Conservation (phyloP, 2,329 filamentous ascomycete species). For the Venturia oleaginea region DNA sequence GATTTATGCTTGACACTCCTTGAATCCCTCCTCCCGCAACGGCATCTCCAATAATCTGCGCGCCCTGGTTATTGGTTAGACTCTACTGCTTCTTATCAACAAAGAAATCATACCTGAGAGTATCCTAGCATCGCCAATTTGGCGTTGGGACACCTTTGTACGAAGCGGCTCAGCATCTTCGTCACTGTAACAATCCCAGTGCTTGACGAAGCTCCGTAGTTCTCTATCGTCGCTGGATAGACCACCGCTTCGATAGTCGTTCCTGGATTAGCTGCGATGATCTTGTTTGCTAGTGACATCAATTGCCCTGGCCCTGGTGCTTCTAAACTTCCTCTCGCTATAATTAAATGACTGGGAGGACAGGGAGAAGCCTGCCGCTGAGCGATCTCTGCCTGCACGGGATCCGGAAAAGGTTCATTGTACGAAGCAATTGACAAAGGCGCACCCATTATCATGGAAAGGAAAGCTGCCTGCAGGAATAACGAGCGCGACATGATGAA, state of each 20-base stretch:
- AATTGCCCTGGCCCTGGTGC: neutral
- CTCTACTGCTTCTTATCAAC: neutral
- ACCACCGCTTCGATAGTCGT: neutral
- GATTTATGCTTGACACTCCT: neutral
- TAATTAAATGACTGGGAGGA: conserved; percentile 1
- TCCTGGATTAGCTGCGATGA: neutral
- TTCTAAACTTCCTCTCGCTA: conserved; percentile 1
- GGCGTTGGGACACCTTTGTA: conserved; percentile 4
- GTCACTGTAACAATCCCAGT: neutral
- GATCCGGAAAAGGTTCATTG: neutral
- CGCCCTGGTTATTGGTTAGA: neutral
- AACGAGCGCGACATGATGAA: neutral
- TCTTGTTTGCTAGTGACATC: neutral
- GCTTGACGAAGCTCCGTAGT: neutral
- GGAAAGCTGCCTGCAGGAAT: neutral
- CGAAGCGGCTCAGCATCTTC: neutral
- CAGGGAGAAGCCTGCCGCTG: neutral
- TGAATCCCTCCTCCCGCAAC: conserved; percentile 7
- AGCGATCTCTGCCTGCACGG: neutral
- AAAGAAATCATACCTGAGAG: neutral
- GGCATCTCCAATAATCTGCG: conserved; percentile 4
- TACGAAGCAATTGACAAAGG: neutral
- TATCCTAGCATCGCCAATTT: conserved; percentile 3
- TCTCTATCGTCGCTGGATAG: conserved; percentile 8
- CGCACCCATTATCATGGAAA: neutral